These are phyloP conservation scores for Gnomoniopsis sp. DNA, from an alignment of 2,329 filamentous ascomycete genomes.

Conservation along the genomic window DNA sequence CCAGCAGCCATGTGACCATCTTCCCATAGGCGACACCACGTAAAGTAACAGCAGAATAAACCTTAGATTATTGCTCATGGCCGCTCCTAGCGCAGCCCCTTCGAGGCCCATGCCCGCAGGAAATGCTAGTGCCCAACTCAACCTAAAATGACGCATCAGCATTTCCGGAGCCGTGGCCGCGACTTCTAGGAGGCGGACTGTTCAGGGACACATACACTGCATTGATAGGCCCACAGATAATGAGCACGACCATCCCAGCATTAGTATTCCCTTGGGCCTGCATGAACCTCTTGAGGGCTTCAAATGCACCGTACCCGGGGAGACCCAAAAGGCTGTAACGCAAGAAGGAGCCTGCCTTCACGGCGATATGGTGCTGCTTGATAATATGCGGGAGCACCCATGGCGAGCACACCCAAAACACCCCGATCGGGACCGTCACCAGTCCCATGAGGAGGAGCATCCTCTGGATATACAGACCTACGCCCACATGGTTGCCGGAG, in stretches of 20 bases:
- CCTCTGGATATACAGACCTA: conserved; percentile 50
- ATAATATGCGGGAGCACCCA: conserved; percentile 42
- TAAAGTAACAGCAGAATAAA: conserved; percentile 45
- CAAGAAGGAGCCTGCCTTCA: conserved; percentile 47
- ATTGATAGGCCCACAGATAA: conserved; percentile 46
- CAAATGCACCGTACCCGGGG: conserved; percentile 52
- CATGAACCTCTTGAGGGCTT: conserved; percentile 51
- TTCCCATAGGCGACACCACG: conserved; percentile 36
- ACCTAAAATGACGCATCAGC: background rate
- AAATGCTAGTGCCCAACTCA: conserved; percentile 48
- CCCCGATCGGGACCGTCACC: conserved; percentile 43
- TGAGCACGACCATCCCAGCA: conserved; percentile 42
- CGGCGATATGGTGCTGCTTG: conserved; percentile 42
- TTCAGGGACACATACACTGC: conserved; percentile 28
- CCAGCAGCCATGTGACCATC: conserved; percentile 41
- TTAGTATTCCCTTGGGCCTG: conserved; percentile 54
- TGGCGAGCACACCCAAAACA: conserved; percentile 46
- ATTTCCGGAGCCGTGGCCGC: no score
- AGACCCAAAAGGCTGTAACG: conserved; percentile 45
- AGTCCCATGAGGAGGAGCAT: conserved; percentile 48
- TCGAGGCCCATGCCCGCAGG: conserved; percentile 41
- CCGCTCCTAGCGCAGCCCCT: conserved; percentile 48
- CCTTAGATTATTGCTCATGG: conserved; percentile 45
- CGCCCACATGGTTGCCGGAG: conserved; percentile 41
- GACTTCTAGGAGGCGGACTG: no score